Evolutionary conservation across 768 basidiomycete species (phyloP), one percentile per base, ranked within the genome.

Genomic region (Gautieria morchelliformis): DNA sequence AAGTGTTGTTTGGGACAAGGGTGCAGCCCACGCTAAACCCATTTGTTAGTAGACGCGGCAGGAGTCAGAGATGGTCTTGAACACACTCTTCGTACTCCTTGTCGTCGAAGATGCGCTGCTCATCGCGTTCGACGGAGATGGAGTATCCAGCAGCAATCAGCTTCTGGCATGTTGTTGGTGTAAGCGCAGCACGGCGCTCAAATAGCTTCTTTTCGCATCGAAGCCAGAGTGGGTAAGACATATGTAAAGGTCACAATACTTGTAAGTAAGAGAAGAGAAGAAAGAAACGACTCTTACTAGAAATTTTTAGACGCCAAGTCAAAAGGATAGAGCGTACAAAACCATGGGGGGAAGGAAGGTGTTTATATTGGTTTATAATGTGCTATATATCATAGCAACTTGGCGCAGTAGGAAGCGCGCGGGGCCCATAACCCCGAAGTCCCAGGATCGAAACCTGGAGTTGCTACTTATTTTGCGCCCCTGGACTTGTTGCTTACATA

Each of bases 171-270:
- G 90, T 94, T 22, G 88, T 85, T 3, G 96, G 96, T 11, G 93
- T 95, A 61, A 98, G 76, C 8, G 94, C 94, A 30, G 93, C 84
- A 48, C 96, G 89, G 56, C 83, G 83, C 71, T 99, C 96, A 62
- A 94, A 93, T 61, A 84, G 80, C 71, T 98, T 99, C 69, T 85
- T 96, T 77, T 99, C 96, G 75, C 93, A 96, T 63, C 96, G 85
- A 44, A 99, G 81, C 95, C 95, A 99, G 64, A 99, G 79, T 14
- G 70, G 63, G 33, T 75, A 22, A 14, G 50, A 37, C 50, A 32
- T 30, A 30, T 12, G 15, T 27, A 14, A 14, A 41, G 37, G 52
- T 40, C 15, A 11, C 19, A 54, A 22, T 41, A 27, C 27, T 27
- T 2, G 27, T 12, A 3, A 19, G 20, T 47, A n/a, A n/a, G n/a